Evolutionary conservation across 148 eudicot genomes (phyloP), one percentile per base, ranked within the genome.

Genomic region (Talinum fruticosum): DNA sequence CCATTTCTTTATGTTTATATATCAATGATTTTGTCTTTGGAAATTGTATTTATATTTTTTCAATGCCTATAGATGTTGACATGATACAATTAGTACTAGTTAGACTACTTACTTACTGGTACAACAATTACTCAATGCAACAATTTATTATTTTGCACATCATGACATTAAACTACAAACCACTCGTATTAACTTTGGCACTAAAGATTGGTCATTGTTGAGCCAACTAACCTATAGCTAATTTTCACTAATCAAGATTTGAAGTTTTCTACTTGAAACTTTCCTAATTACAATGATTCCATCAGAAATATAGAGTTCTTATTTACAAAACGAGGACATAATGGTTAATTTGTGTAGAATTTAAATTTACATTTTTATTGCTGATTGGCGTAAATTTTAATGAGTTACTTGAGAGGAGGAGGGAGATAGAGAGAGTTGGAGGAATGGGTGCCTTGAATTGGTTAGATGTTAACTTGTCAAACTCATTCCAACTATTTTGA

Each of bases 381-480:
- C 23, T 18, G 2, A 23, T 51, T 51, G 4, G n/a, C n/a, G n/a
- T n/a, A n/a, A n/a, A n/a, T n/a, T n/a, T n/a, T n/a, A n/a, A n/a
- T n/a, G n/a, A n/a, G n/a, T n/a, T n/a, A n/a, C 10, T 51, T 0
- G 6, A n/a, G 24, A 10, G 64, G n/a, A 6, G 29, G 24, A n/a
- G n/a, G 23, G 64, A n/a, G 29, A 16, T 4, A 53, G 59, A 53
- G 19, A 6, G 26, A 57, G 64, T 57, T 57, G 64, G 64, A n/a
- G 8, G 23, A 57, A 57, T 5, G 26, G 26, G 26, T 7, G 8
- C 26, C 47, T 41, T 41, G 23, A 7, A 64, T 67, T 30, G 37
- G 41, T 80, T 74, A 67, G 69, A 64, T 68, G 78, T 74, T 75
- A 75, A 66, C 54, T 75, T 75, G 76, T 75, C 79, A 77, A 76